Percentiles rank a stretch among this genome's conserved stretches.
These are phyloP conservation scores for Sugiyamaella chiloensis DNA, from an alignment of 805 yeast genomes.

Conservation along the genomic window DNA sequence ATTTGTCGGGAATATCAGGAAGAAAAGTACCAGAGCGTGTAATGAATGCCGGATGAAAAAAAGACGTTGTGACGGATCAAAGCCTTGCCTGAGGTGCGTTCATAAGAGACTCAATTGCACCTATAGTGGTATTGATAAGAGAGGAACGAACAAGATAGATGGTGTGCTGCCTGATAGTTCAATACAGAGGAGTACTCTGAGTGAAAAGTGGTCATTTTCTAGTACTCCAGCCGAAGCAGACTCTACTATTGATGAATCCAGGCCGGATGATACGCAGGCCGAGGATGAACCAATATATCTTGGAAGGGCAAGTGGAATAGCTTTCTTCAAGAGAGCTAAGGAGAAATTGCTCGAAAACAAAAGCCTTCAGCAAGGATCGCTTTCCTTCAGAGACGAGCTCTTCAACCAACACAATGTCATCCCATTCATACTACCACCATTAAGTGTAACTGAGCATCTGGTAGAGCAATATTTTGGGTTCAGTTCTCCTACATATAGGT, in stretches of 20 bases:
- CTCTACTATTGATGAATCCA: too few species aligned
- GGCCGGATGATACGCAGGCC: not conserved
- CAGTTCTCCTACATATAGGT: constrained; percentile 4
- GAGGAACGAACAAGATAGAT: too few species aligned
- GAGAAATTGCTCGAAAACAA: constrained; percentile 1
- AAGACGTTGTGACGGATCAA: not conserved
- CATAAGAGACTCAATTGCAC: not conserved
- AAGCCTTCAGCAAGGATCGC: not conserved
- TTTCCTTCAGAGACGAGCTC: constrained; percentile 1
- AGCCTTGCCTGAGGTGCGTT: not conserved
- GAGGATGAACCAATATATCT: constrained; percentile 3
- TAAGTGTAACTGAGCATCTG: constrained; percentile 2
- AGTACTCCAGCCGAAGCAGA: too few species aligned
- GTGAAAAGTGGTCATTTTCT: too few species aligned
- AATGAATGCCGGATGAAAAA: not conserved
- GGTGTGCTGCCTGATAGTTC: too few species aligned
- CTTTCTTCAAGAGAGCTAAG: constrained; percentile 7
- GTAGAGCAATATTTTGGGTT: constrained; percentile 8
- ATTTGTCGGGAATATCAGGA: not conserved
- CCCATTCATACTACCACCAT: constrained; percentile 4
- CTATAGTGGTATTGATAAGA: not conserved
- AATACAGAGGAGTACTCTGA: too few species aligned
- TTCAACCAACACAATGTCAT: constrained; percentile 1
- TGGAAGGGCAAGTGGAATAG: constrained; percentile 6
- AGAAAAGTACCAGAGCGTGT: not conserved